Evolutionary conservation across 768 basidiomycete genomes (phyloP), one percentile per base, ranked within the genome.

Genomic region (Suillus cothurnatus): DNA sequence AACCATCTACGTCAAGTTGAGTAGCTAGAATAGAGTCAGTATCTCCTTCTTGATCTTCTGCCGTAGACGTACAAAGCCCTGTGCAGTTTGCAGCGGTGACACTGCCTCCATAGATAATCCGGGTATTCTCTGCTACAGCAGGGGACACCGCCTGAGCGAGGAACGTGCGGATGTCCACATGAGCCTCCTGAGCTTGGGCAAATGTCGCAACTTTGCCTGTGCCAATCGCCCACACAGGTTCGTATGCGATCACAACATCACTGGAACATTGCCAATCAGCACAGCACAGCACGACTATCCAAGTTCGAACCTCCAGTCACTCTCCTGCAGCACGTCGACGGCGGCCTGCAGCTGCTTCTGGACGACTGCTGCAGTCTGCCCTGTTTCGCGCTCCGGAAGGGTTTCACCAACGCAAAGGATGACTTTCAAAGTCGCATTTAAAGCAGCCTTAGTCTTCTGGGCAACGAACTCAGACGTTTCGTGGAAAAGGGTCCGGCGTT

Each of bases 141-240:
- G 82, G 71, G 8, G 91, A 91, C 50, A 98, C 86, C 7, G 82
- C 81, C 67, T 78, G 81, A 52, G 81, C 73, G 69, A 99, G 81
- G 81, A 88, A 97, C 14, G 80, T 71, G 70, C 97, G 92, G 72
- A 96, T 89, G 66, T 90, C 87, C 45, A 84, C 85, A 73, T 99
- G 97, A 3, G 93, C 88, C 49, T 95, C 92, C 79, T 99, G 97
- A 1, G 97, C 97, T 81, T 98, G 92, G n/a, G 82, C 83, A 0
- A 92, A 82, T 38, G 93, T 93, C 53, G 97, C 97, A 61, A 97
- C 96, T 77, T 92, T 97, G 68, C 97, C 97, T 15, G 97, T 98
- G 53, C 97, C 97, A 76, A 99, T 99, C 39, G 97, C 97, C 97
- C 97, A 99, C 21, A 99, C 94, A 50, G 95, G 94, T 77, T 97